Percentiles rank a stretch among this genome's conserved stretches.
Conservation (phyloP, 257 asterid species). For the Nicotiana benthamiana region DNA sequence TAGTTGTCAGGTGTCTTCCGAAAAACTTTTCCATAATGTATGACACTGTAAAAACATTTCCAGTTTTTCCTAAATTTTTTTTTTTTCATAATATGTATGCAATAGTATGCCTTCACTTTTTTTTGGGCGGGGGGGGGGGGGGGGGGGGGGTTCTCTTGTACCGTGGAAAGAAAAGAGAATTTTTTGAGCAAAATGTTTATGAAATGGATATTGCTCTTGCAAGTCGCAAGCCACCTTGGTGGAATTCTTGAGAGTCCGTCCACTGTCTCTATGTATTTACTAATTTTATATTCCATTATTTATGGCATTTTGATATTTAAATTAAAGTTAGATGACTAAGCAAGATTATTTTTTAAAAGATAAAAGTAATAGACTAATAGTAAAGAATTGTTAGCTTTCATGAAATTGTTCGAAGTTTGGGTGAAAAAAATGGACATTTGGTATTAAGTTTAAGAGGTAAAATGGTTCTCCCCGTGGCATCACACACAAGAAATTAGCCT, state of each 20-base stretch:
- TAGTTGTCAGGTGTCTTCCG: background rate
- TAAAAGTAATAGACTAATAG: background rate
- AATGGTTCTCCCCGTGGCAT: background rate
- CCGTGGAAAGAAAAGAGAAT: too few species aligned
- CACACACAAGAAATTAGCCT: background rate
- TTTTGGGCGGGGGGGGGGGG: too few species aligned
- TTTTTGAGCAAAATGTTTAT: background rate
- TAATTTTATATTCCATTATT: background rate
- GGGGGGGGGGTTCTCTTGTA: too few species aligned
- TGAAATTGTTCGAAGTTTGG: background rate
- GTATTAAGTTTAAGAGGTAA: background rate
- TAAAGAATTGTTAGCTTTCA: background rate
- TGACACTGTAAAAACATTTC: too few species aligned
- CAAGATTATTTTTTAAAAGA: background rate
- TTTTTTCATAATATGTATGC: too few species aligned
- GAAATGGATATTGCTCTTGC: background rate
- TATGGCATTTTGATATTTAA: background rate
- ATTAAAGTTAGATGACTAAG: background rate
- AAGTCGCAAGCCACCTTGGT: background rate
- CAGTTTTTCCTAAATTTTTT: too few species aligned
- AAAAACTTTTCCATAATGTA: too few species aligned
- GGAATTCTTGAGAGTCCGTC: background rate
- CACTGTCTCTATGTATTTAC: background rate
- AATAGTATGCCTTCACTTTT: too few species aligned
- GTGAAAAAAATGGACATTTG: too few species aligned